A percentile compares a stretch with the other conserved stretches of the same genome.
Conservation (phyloP, 441 rosid genomes). For the Omphalea diandra region DNA sequence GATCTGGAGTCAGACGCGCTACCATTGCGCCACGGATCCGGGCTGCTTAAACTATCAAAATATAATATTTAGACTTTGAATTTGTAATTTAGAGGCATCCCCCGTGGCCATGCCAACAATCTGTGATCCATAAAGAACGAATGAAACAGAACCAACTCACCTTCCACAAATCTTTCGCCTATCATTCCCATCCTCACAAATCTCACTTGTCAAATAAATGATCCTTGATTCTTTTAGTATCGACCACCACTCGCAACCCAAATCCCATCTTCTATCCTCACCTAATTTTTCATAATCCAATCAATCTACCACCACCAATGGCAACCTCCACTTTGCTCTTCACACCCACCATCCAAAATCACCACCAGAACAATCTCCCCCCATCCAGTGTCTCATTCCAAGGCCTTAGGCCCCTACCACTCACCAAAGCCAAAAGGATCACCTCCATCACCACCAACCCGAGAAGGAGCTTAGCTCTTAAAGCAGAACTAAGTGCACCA, state of each 20-base stretch:
- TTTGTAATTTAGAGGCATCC: no score
- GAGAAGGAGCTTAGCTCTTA: constrained; percentile 32
- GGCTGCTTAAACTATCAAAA: no score
- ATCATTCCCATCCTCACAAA: constrained; percentile 42
- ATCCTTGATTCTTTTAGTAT: background rate
- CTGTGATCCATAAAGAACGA: constrained; percentile 57
- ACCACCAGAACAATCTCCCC: constrained; percentile 23
- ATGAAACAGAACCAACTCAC: constrained; percentile 47
- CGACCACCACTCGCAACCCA: constrained; percentile 1
- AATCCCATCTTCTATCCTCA: background rate
- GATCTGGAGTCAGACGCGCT: constrained; percentile 99
- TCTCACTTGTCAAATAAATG: background rate
- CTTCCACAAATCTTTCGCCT: constrained; percentile 30
- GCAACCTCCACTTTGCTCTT: constrained; percentile 51
- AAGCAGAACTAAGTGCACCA: constrained; percentile 68
- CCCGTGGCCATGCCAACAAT: no score
- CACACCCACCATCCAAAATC: constrained; percentile 41
- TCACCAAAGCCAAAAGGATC: constrained; percentile 33
- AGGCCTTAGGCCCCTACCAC: constrained; percentile 54
- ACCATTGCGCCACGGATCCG: constrained; percentile 99
- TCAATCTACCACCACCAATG: constrained; percentile 27
- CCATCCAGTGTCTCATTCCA: constrained; percentile 58
- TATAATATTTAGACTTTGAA: no score
- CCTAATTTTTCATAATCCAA: background rate
- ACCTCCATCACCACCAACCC: constrained; percentile 18